A percentile compares a stretch with the other conserved stretches of the same genome.
Conservation (phyloP, 495 filamentous ascomycete genomes). For the Trichoderma orchidacearum region DNA sequence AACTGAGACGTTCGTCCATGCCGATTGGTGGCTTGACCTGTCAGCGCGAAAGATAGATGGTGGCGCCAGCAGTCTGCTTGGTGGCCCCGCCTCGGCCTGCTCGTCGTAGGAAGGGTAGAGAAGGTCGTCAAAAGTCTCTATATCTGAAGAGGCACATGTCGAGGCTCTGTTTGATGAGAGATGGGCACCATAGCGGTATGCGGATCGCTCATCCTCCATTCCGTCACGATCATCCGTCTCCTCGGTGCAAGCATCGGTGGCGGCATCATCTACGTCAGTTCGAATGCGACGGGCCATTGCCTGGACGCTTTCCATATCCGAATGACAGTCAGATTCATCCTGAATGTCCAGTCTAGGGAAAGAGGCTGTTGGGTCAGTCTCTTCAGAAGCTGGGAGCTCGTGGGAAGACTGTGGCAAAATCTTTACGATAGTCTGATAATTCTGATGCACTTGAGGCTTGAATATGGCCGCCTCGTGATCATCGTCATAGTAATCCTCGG, state of each 20-base stretch:
- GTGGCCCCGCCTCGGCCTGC: conserved; percentile 12
- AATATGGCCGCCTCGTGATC: background rate
- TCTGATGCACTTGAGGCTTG: background rate
- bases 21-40: conserved; percentile 34
- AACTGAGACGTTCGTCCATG: conserved; percentile 44
- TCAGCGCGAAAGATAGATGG: conserved; percentile 28
- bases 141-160: conserved; percentile 16
- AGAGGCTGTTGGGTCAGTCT: background rate
- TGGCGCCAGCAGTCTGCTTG: conserved; percentile 26
- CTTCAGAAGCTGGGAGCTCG: background rate
- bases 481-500: background rate
- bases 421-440: background rate
- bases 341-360: conserved; percentile 2
- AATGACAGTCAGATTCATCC: conserved; percentile 3
- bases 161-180: conserved; percentile 10
- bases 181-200: background rate
- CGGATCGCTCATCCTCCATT: background rate
- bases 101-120: conserved; percentile 10
- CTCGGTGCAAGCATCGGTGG: background rate
- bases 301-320: background rate
- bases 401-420: conserved; percentile 1
- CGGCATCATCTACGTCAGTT: background rate
- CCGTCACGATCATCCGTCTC: conserved; percentile 3
- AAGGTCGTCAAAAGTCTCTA: conserved; percentile 12
- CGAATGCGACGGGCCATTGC: background rate